Conservation (phyloP, 2,329 filamentous ascomycete genomes). For the Monilinia vaccinii-corymbosi region DNA sequence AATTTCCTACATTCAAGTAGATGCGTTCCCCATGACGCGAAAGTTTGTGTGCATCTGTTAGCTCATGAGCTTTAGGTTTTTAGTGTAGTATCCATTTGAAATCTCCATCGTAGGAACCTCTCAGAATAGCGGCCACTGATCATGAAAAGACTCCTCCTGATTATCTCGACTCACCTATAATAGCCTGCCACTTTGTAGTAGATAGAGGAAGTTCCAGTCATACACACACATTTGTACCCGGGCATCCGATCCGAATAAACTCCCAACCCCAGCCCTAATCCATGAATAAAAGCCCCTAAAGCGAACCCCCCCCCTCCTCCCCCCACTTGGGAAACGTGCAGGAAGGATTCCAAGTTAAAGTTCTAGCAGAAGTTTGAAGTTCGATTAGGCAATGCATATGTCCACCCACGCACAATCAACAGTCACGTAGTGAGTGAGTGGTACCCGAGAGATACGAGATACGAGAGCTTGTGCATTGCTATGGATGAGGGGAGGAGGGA, state of each 20-base stretch:
- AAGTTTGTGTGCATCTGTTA: slow-evolving; percentile 20
- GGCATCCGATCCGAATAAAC: slow-evolving; percentile 35
- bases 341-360: slow-evolving; percentile 34
- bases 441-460: slow-evolving; percentile 38
- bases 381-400: slow-evolving; percentile 21
- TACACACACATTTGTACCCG: slow-evolving; percentile 27
- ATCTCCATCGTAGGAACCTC: background rate
- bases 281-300: slow-evolving; percentile 35
- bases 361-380: slow-evolving; percentile 30
- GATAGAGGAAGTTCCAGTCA: slow-evolving; percentile 25
- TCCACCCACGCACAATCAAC: slow-evolving; percentile 46
- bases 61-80: slow-evolving; percentile 19
- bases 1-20: slow-evolving; percentile 34
- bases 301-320: slow-evolving; percentile 36
- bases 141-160: background rate
- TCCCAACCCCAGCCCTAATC: slow-evolving; percentile 34
- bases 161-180: slow-evolving; percentile 19
- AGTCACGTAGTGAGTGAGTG: slow-evolving; percentile 38
- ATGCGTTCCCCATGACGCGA: slow-evolving; percentile 29
- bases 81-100: background rate
- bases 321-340: slow-evolving; percentile 34
- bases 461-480: slow-evolving; percentile 39
- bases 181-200: slow-evolving; percentile 21
- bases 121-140: background rate
- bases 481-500: slow-evolving; percentile 31